phyloP scores from a whole-genome alignment of 805 yeast species.

The Wickerhamomyces queroliae region DNA sequence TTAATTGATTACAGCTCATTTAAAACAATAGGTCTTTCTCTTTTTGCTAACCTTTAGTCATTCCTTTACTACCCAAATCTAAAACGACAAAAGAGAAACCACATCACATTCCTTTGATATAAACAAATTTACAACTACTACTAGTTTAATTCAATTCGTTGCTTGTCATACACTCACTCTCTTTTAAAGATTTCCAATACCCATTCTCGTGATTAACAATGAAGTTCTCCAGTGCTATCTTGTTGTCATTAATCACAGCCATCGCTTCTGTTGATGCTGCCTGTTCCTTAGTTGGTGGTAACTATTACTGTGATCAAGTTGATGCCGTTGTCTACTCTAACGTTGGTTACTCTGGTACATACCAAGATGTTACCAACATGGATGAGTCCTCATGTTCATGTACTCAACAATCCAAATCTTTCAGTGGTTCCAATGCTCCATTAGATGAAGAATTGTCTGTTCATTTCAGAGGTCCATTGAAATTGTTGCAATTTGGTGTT shows the following conservation, averaged over 20 bases:
- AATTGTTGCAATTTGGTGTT: constrained; percentile 81
- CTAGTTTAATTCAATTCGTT: no score
- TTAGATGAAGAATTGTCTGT: constrained; percentile 82
- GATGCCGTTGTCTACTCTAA: constrained; percentile 59
- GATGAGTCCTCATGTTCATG: constrained; percentile 65
- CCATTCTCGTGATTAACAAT: constrained; percentile 5
- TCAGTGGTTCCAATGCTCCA: constrained; percentile 74
- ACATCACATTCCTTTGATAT: neutral
- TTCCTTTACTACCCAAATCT: constrained; percentile 12
- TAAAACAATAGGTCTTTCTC: neutral
- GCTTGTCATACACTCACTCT: no score
- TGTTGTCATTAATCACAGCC: constrained; percentile 19
- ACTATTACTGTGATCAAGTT: constrained; percentile 77
- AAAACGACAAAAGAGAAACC: neutral
- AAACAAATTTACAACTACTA: no score
- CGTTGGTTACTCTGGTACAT: constrained; percentile 84
- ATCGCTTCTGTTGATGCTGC: constrained; percentile 27
- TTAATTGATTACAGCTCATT: neutral
- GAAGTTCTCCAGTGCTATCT: constrained; percentile 17
- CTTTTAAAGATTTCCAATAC: no score
- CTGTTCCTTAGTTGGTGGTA: constrained; percentile 55
- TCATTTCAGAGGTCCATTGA: constrained; percentile 87
- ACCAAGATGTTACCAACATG: constrained; percentile 76
- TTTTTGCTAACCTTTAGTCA: constrained; percentile 22
- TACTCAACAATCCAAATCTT: constrained; percentile 46